phyloP scores from a whole-genome alignment of 2,329 filamentous ascomycete species.

The Pseudogymnoascus sp. region DNA sequence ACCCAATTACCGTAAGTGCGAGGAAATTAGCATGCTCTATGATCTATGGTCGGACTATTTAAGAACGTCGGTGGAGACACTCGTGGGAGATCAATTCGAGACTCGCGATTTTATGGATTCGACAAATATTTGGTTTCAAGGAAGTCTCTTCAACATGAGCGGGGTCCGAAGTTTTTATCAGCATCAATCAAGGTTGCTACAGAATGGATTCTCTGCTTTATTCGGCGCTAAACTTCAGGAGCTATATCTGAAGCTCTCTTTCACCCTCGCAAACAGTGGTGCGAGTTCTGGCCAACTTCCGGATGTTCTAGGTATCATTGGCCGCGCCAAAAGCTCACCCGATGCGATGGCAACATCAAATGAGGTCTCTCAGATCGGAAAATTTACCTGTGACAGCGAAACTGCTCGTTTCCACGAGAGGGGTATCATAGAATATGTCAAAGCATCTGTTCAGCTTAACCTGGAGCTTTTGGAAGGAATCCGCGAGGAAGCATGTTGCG shows the following conservation, averaged over 20 bases:
- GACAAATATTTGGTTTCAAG: slow-evolving; percentile 39
- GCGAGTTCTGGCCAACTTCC: slow-evolving; percentile 32
- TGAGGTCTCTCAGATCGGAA: slow-evolving; percentile 42
- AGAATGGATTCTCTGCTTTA: slow-evolving; percentile 42
- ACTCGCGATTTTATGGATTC: slow-evolving; percentile 44
- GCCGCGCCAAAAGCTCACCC: slow-evolving; percentile 36
- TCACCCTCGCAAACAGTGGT: slow-evolving; percentile 38
- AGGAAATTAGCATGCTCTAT: slow-evolving; percentile 39
- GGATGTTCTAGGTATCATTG: slow-evolving; percentile 38
- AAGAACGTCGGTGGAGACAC: slow-evolving; percentile 41
- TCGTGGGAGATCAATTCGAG: slow-evolving; percentile 46
- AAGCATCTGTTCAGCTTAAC: slow-evolving; percentile 41
- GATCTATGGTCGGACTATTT: slow-evolving; percentile 45
- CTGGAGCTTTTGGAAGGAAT: slow-evolving; percentile 47
- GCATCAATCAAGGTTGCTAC: slow-evolving; percentile 44
- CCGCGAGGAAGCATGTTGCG: slow-evolving; percentile 43
- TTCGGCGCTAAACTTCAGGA: slow-evolving; percentile 47
- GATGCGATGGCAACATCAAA: slow-evolving; percentile 40
- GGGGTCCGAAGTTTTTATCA: slow-evolving; percentile 45
- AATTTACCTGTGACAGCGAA: slow-evolving; percentile 40
- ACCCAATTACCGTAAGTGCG: slow-evolving; percentile 38
- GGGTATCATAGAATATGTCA: slow-evolving; percentile 44
- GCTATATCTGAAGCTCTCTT: slow-evolving; percentile 45
- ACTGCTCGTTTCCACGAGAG: slow-evolving; percentile 43
- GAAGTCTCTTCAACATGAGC: slow-evolving; percentile 40